A percentile compares a stretch with the other conserved stretches of the same genome.
Conservation (phyloP, 768 basidiomycete species). For the Pulveroboletus sp. region DNA sequence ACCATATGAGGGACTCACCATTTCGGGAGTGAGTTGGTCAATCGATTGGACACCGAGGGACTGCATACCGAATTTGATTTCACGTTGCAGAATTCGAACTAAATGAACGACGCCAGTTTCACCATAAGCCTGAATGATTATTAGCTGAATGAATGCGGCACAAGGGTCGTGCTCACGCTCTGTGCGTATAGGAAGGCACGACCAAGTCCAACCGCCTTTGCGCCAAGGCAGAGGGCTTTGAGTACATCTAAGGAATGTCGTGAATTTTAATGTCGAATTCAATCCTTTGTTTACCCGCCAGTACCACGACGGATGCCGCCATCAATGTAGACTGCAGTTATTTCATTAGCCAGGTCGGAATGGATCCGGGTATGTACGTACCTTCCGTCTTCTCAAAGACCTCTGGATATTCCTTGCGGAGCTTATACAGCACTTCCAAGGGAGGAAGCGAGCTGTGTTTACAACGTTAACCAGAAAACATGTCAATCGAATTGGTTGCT, state of each 20-base stretch:
- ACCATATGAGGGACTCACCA: conserved; percentile 44
- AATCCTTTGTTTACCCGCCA: conserved; percentile 36
- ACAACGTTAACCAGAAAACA: conserved; percentile 6
- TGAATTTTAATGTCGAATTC: not conserved
- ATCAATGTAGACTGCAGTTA: conserved; percentile 72
- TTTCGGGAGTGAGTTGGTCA: conserved; percentile 64
- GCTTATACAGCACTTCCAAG: conserved; percentile 69
- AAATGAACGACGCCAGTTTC: conserved; percentile 64
- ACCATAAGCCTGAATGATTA: conserved; percentile 59
- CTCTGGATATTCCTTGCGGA: conserved; percentile 71
- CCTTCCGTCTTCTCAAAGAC: conserved; percentile 72
- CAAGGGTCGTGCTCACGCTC: conserved; percentile 47
- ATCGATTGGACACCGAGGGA: conserved; percentile 67
- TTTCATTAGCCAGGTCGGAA: conserved; percentile 4
- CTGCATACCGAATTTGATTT: conserved; percentile 75
- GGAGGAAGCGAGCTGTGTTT: conserved; percentile 63
- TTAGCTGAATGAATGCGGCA: conserved; percentile 5
- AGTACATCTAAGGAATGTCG: conserved; percentile 55
- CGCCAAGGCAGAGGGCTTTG: conserved; percentile 88
- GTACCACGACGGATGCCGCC: conserved; percentile 75
- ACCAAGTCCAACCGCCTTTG: conserved; percentile 81
- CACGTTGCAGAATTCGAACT: conserved; percentile 65
- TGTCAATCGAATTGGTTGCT: conserved; percentile 19
- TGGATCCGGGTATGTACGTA: conserved; percentile 14
- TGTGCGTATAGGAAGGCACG: conserved; percentile 84